A percentile compares a stretch with the other conserved stretches of the same genome.
Conservation (phyloP, 257 asterid species). For the Mitragyna speciosa region DNA sequence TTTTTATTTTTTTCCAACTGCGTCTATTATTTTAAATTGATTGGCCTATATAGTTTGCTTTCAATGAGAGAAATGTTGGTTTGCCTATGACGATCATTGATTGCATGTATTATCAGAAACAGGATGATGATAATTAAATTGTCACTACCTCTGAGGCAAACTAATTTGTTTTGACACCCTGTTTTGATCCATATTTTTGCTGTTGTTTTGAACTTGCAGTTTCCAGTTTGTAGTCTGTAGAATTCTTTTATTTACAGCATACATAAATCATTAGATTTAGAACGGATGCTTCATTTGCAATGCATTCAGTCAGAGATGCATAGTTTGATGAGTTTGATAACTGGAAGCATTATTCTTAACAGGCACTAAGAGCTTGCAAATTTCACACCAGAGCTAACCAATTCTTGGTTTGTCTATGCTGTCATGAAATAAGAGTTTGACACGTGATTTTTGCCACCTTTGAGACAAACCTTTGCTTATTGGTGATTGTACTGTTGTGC, state of each 20-base stretch:
- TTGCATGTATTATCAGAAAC: slow-evolving; percentile 39
- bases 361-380: not conserved
- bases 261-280: not conserved
- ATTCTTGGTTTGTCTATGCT: slow-evolving; percentile 38
- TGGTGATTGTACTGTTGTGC: not conserved
- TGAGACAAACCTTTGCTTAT: slow-evolving; percentile 40
- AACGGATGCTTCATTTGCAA: not conserved
- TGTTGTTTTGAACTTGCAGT: not conserved
- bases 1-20: not conserved
- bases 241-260: not conserved
- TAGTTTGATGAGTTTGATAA: not conserved
- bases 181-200: not conserved
- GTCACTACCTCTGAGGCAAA: slow-evolving; percentile 61
- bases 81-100: slow-evolving; percentile 51
- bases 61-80: not conserved
- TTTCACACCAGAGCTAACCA: not conserved
- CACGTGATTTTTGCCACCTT: slow-evolving; percentile 51
- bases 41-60: not conserved
- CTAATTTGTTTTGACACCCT: not conserved
- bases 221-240: not conserved
- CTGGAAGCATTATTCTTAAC: not conserved
- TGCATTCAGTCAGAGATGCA: not conserved
- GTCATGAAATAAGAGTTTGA: slow-evolving; percentile 2
- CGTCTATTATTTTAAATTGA: not conserved
- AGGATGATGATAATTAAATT: slow-evolving; percentile 37